Base-by-base conservation (phyloP, 2,329 filamentous ascomycete species). In the Pestalotiopsis sp. region DNA sequence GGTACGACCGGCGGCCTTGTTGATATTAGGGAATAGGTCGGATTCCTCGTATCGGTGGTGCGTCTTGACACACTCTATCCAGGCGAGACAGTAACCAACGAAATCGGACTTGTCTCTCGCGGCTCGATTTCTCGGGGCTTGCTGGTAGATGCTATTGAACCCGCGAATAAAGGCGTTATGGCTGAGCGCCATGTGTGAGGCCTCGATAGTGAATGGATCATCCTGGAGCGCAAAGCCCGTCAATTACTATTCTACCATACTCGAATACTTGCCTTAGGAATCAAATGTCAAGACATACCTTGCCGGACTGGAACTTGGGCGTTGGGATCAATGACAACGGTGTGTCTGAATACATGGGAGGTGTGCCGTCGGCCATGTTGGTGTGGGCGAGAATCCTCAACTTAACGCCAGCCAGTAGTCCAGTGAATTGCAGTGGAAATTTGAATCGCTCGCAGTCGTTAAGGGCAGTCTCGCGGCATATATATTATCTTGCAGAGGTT, bases 251-350 rank as follows among this genome's bases (percentile, higher is more conserved):
- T 69, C 64, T 75, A 58, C 11, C 23, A 39, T 39, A 63, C 38
- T 45, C 20, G 27, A 12, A 23, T n/a, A 41, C n/a, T 49, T 6
- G 12, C 14, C 12, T 14, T 41, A 1, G 12, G 39, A 41, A 14
- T 41, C 39, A 14, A 41, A 14, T 23, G 77, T 75, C 76, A 75
- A 73, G 74, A 76, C 82, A 78, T 80, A 80, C 77, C 77, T 82
- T 77, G 74, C 81, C 78, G 75, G 77, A 77, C 73, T 82, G 78
- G 75, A 69, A 71, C 20, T 70, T 67, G 5, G 70, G 71, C 2
- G 70, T 74, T 31, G 41, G 67, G 9, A 74, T 70, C 45, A 71
- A 57, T 14, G 68, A 41, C 41, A 73, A 58, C 3, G 72, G 72
- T n/a, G 64, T 66, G 68, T 74, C 68, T 2, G 63, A 70, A 67